Evolutionary conservation across 2,329 filamentous ascomycete species (phyloP), one percentile per base, ranked within the genome.

Genomic region (Nectriaceae sp.): DNA sequence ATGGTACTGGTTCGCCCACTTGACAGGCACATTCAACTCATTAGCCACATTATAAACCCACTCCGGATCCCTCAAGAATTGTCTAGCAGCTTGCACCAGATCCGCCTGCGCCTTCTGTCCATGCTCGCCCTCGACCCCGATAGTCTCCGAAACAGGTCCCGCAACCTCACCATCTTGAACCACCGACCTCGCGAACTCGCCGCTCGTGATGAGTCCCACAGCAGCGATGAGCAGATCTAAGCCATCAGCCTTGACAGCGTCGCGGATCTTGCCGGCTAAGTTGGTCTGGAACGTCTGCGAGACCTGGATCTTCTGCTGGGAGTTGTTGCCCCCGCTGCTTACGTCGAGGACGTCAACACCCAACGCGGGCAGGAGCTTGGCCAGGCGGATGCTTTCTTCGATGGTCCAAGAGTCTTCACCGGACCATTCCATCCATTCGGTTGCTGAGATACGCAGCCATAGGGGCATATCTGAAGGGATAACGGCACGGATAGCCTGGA

Each of bases 291-390:
- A 93, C 2, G 85, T 83, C 48, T 83, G 80, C 38, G 81, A 78
- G 11, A 77, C 61, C 18, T 80, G 69, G 54, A 90, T 82, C 64
- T 83, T 74, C 64, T 88, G 84, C 38, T 70, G 66, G 29, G 75
- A 68, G 64, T 84, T 80, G 65, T 89, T 88, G 33, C 89, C 92
- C 26, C 85, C 90, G 1, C 84, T 85, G 59, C 85, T 90, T 48
- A 96, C 83, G 66, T 97, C 92, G 22, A 96, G 77, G 15, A 96
- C 74, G 65, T 97, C 92, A 37, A 96, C 79, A 22, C 92, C 92
- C 11, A 78, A 75, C 0, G 79, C 80, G 0, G 89, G 87, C 1
- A 97, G 79, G 10, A 87, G 73, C 64, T 66, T 66, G 42, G 62
- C 63, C n/a, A 70, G 58, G 18, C 53, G 57, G 47, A 68, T 68